A percentile compares a stretch with the other conserved stretches of the same genome.
Evolutionary conservation across 177 flowering plant genomes (phyloP).

Genomic region (Tripterygium wilfordii): DNA sequence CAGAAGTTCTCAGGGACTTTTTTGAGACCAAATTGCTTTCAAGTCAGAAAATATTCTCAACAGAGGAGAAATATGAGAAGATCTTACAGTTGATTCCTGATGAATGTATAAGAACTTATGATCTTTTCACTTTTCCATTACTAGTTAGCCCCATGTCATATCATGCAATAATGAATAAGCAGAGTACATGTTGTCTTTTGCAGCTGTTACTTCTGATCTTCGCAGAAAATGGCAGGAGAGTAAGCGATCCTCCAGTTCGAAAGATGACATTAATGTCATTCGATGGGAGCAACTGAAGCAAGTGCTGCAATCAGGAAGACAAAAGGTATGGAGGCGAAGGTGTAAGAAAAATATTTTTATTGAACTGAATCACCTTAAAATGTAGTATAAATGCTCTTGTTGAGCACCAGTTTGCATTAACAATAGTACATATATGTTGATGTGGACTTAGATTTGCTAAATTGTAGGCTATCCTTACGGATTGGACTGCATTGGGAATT

Average conservation of each 20-base stretch:
- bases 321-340: constrained; percentile 45
- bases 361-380: too few species aligned
- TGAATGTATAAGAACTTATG: constrained; percentile 50
- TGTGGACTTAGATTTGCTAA: too few species aligned
- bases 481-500: too few species aligned
- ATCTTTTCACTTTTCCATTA: too few species aligned
- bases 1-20: constrained; percentile 58
- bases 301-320: constrained; percentile 62
- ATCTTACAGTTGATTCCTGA: constrained; percentile 88
- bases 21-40: constrained; percentile 65
- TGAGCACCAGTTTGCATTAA: too few species aligned
- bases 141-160: too few species aligned
- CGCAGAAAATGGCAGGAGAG: constrained; percentile 75
- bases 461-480: too few species aligned
- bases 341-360: neutral
- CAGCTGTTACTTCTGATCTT: constrained; percentile 84
- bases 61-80: constrained; percentile 79
- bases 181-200: constrained; percentile 19
- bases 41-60: constrained; percentile 54
- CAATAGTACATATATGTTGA: too few species aligned
- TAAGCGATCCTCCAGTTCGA: constrained; percentile 43
- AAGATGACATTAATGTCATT: constrained; percentile 56
- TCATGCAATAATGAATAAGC: too few species aligned
- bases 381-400: too few species aligned
- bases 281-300: constrained; percentile 85